Evolutionary conservation across 495 filamentous ascomycete species (phyloP), one percentile per base, ranked within the genome.

Genomic region (Viridothelium virens): DNA sequence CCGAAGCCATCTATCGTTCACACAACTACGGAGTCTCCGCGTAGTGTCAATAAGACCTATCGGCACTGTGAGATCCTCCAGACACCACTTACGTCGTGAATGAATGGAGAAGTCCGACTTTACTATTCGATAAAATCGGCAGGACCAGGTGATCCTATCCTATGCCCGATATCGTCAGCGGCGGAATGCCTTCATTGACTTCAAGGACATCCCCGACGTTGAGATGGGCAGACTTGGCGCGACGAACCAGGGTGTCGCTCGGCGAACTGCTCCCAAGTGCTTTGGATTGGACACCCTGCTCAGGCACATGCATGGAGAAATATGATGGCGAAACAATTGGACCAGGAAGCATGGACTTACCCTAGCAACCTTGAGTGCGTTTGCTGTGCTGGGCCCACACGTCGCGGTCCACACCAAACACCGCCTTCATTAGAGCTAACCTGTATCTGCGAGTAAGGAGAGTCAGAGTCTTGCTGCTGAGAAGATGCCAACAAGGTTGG

Each of bases 371-470:
- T 25, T 25, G 25, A 25, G 25, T 9, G 53, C 41, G 31, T 59
- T 9, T 53, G 48, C 11, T 53, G 48, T 25, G 53, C 53, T 59
- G 53, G 53, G 53, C n/a, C 53, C n/a, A 36, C 53, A 59, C 31
- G 14, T 14, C 7, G 12, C 18, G 48, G 10, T 33, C 53, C 53
- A 33, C 31, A 33, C 31, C 25, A 10, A 36, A 6, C 16, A 14
- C n/a, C 48, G 48, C 48, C 48, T 1, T n/a, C 1, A 14, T 18
- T 18, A 14, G 48, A 14, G n/a, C n/a, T 2, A 53, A 18, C 11
- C 14, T 44, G 6, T 44, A 7, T 0, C 1, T 0, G 41, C 41
- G 7, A 14, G 41, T 44, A 44, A 7, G 41, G 41, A 44, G 41
- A 7, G 7, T 0, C 41, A 7, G 41, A 44, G 41, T 44, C 6